These are phyloP conservation scores for Phoma sp. DNA, from an alignment of 2,329 filamentous ascomycete species.

Conservation along the genomic window DNA sequence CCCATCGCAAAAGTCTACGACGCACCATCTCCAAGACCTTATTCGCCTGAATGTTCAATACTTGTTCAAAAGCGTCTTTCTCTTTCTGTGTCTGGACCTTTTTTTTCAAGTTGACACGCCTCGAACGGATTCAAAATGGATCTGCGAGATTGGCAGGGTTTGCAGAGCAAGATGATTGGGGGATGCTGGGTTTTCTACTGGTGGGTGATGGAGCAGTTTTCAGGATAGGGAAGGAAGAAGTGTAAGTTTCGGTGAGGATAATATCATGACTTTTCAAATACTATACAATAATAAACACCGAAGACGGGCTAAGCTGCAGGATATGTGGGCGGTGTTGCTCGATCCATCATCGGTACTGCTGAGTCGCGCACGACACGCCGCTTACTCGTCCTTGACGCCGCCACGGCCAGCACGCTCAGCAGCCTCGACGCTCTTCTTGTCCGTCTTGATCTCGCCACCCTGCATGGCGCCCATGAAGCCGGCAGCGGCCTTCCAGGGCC, in stretches of 20 bases:
- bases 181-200: no score
- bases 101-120: no score
- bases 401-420: slow-evolving; percentile 58
- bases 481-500: slow-evolving; percentile 87
- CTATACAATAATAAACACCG: slow-evolving; percentile 4
- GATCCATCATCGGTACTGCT: background rate
- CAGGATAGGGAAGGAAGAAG: no score
- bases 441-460: slow-evolving; percentile 79
- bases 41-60: no score
- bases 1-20: no score
- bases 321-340: background rate
- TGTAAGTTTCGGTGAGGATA: background rate
- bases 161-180: no score
- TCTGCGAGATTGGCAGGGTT: no score
- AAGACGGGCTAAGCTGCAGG: background rate
- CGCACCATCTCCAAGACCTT: no score
- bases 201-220: no score
- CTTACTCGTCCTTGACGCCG: slow-evolving; percentile 61
- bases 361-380: background rate
- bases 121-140: no score
- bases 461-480: slow-evolving; percentile 84
- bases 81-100: no score
- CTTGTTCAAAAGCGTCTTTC: no score
- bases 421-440: slow-evolving; percentile 66
- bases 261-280: background rate